These are phyloP conservation scores for Dentiscutata heterogama DNA, from an alignment of 371 early-diverging fungal genomes.

Conservation along the genomic window DNA sequence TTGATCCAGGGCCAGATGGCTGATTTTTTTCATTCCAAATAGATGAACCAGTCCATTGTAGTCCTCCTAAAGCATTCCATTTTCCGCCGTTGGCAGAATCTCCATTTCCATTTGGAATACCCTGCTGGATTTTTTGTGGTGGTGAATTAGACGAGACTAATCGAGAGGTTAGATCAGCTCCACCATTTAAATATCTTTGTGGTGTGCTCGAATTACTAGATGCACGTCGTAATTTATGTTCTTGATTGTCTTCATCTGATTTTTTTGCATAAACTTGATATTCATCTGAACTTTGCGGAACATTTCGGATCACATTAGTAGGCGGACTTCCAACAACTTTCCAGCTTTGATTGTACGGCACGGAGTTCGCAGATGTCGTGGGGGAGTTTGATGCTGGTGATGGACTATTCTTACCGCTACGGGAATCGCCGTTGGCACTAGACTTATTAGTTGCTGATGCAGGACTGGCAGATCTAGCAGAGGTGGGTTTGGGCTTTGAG, in stretches of 20 bases:
- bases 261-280: constrained; percentile 28
- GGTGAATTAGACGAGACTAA: constrained; percentile 36
- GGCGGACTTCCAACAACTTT: constrained; percentile 46
- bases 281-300: constrained; percentile 38
- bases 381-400: constrained; percentile 42
- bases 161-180: constrained; percentile 37
- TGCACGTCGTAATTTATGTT: constrained; percentile 17
- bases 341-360: constrained; percentile 26
- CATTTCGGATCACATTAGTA: constrained; percentile 8
- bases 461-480: constrained; percentile 35
- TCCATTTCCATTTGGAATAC: constrained; percentile 12
- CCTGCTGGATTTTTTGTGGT: constrained; percentile 36
- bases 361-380: constrained; percentile 25
- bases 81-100: constrained; percentile 34
- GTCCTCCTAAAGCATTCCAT: constrained; percentile 41
- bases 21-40: constrained; percentile 45
- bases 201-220: constrained; percentile 37
- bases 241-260: constrained; percentile 40
- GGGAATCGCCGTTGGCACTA: constrained; percentile 33
- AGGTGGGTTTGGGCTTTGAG: constrained; percentile 24
- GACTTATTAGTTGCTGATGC: constrained; percentile 35
- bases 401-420: constrained; percentile 42
- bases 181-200: constrained; percentile 30
- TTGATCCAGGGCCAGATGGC: constrained; percentile 28
- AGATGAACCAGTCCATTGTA: constrained; percentile 35